Evolutionary conservation across 2,329 filamentous ascomycete species (phyloP).

Genomic region (Colletotrichum sp.): DNA sequence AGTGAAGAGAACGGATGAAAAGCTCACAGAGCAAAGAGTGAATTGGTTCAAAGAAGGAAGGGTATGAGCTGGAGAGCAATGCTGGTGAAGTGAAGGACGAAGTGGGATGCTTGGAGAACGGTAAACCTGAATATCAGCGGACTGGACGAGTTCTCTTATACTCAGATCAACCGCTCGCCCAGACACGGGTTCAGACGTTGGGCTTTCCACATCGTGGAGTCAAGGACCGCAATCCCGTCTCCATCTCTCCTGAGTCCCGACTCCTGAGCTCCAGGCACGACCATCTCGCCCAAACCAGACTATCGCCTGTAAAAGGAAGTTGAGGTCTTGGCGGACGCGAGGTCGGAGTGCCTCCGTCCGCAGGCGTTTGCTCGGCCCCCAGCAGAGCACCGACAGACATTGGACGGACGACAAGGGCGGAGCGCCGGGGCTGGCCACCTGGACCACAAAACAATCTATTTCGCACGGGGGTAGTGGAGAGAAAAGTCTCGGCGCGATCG

Average conservation of each 20-base stretch:
- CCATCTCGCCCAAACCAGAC: neutral
- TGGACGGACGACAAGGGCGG: neutral
- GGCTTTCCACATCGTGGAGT: neutral
- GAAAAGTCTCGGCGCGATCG: conserved; percentile 17
- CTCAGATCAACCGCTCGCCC: neutral
- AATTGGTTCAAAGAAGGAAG: conserved; percentile 1
- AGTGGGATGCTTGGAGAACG: neutral
- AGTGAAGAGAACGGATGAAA: conserved; percentile 4
- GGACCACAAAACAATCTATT: conserved; percentile 11
- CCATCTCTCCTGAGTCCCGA: neutral
- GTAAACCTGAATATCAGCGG: neutral
- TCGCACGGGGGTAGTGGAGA: conserved; percentile 11
- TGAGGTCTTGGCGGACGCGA: neutral
- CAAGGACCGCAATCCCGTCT: conserved; percentile 5
- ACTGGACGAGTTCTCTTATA: conserved; percentile 8
- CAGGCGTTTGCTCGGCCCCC: neutral
- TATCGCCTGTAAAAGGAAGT: conserved; percentile 6
- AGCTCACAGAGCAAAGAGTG: conserved; percentile 21
- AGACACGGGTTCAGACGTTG: neutral
- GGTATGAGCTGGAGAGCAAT: conserved; percentile 5
- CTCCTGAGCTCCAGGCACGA: neutral
- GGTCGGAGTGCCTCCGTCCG: neutral
- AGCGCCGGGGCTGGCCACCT: neutral
- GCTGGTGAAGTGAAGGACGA: conserved; percentile 10
- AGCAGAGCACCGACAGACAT: neutral